Evolutionary conservation across 2,329 filamentous ascomycete genomes (phyloP).

Genomic region (Trichophyton mentagrophytes): DNA sequence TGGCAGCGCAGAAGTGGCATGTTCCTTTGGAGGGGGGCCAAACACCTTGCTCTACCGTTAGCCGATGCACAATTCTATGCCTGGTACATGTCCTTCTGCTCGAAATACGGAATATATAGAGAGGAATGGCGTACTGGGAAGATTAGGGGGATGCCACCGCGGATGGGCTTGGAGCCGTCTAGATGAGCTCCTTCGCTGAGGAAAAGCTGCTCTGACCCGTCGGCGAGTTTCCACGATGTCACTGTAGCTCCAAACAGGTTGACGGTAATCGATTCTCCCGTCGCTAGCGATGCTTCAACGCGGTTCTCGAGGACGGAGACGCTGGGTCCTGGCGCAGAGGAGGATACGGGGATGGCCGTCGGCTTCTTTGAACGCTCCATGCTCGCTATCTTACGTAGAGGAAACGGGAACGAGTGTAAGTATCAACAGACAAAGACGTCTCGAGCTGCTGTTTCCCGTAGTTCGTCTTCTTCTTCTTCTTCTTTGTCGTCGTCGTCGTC

Average conservation of each 20-base stretch:
- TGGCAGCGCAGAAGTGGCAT: slow-evolving; percentile 64
- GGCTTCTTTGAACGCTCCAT: slow-evolving; percentile 82
- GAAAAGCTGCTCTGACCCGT: slow-evolving; percentile 72
- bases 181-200: slow-evolving; percentile 66
- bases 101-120: background rate
- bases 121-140: slow-evolving; percentile 59
- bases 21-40: slow-evolving; percentile 63
- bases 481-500: background rate
- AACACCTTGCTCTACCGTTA: slow-evolving; percentile 49
- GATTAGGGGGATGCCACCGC: slow-evolving; percentile 83
- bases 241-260: slow-evolving; percentile 88
- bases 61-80: background rate
- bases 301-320: slow-evolving; percentile 62
- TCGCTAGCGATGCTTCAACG: slow-evolving; percentile 68
- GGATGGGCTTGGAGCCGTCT: slow-evolving; percentile 78
- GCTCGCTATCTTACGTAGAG: slow-evolving; percentile 31
- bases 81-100: background rate
- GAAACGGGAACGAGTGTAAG: background rate
- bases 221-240: slow-evolving; percentile 76
- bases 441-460: background rate
- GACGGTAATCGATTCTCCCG: slow-evolving; percentile 74
- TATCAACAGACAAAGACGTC: background rate
- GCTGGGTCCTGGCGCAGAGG: slow-evolving; percentile 61
- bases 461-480: background rate
- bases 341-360: slow-evolving; percentile 59